Evolutionary conservation across 768 basidiomycete species (phyloP).

Genomic region (Daedaleopsis sinensis): DNA sequence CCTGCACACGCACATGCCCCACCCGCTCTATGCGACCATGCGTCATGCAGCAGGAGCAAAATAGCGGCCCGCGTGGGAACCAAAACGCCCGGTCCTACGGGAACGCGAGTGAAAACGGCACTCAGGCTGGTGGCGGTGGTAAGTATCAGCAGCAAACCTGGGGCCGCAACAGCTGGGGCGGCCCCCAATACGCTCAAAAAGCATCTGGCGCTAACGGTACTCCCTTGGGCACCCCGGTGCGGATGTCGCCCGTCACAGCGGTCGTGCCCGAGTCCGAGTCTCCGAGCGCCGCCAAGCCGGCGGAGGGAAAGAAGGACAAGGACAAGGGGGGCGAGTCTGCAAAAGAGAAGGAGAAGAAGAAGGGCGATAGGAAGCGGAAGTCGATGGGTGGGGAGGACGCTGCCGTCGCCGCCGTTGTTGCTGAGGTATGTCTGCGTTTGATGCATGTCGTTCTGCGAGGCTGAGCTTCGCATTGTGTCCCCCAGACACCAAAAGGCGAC

Average conservation of each 20-base stretch:
- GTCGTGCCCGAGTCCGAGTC: slow-evolving; percentile 18
- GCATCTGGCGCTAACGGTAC: slow-evolving; percentile 71
- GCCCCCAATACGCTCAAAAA: slow-evolving; percentile 12
- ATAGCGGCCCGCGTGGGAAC: slow-evolving; percentile 1
- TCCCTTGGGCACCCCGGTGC: slow-evolving; percentile 65
- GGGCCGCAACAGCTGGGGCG: slow-evolving; percentile 17
- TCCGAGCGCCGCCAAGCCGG: slow-evolving; percentile 12
- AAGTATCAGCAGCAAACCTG: slow-evolving; percentile 30
- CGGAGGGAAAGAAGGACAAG: slow-evolving; percentile 2
- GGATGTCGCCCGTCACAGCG: slow-evolving; percentile 48
- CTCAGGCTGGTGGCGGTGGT: slow-evolving; percentile 22
- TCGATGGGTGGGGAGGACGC: slow-evolving; percentile 18
- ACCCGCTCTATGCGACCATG: too few relatives aligned
- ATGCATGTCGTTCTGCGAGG: background rate
- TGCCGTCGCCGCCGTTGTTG: background rate
- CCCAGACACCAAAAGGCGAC: slow-evolving; percentile 15
- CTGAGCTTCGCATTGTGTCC: background rate
- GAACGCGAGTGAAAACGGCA: background rate
- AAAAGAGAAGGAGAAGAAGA: slow-evolving; percentile 30
- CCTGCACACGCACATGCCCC: too few relatives aligned
- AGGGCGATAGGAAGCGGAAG: slow-evolving; percentile 32
- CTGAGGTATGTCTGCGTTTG: slow-evolving; percentile 13
- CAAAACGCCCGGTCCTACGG: background rate
- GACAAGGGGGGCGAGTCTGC: slow-evolving; percentile 10
- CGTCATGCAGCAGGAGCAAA: slow-evolving; percentile 2